phyloP scores from a whole-genome alignment of 2,329 filamentous ascomycete species.

The Aspergillus floridensis region DNA sequence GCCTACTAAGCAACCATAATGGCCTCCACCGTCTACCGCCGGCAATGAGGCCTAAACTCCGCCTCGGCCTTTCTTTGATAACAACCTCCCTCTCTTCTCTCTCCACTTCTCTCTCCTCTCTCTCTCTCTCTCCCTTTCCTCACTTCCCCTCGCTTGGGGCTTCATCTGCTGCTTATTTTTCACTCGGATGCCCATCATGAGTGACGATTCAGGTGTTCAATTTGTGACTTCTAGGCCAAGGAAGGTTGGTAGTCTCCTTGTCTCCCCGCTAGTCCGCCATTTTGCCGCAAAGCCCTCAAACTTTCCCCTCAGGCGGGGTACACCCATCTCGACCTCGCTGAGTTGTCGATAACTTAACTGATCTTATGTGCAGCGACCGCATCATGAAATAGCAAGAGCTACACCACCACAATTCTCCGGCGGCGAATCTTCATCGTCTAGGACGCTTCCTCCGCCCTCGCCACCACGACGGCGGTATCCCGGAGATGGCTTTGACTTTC shows the following conservation, averaged over 20 bases:
- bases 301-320: conserved; percentile 23
- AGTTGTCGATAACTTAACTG: conserved; percentile 14
- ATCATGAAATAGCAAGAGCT: conserved; percentile 38
- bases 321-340: not conserved
- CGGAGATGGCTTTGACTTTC: conserved; percentile 56
- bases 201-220: conserved; percentile 35
- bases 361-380: conserved; percentile 30
- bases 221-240: conserved; percentile 37
- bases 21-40: conserved; percentile 6
- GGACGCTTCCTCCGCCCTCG: conserved; percentile 26
- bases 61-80: conserved; percentile 6
- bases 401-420: conserved; percentile 27
- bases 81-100: conserved; percentile 1
- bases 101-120: not conserved
- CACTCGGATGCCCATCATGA: conserved; percentile 29
- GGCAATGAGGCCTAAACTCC: conserved; percentile 3
- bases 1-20: conserved; percentile 7
- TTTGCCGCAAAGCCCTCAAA: not conserved
- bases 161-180: not conserved
- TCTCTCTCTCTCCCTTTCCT: not conserved
- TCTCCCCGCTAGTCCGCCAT: conserved; percentile 9
- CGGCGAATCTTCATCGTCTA: conserved; percentile 25
- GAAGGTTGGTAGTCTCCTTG: conserved; percentile 33
- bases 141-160: not conserved
- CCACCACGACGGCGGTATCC: conserved; percentile 38